Conservation (phyloP, 2,329 filamentous ascomycete species). For the Apiospora arundinis region DNA sequence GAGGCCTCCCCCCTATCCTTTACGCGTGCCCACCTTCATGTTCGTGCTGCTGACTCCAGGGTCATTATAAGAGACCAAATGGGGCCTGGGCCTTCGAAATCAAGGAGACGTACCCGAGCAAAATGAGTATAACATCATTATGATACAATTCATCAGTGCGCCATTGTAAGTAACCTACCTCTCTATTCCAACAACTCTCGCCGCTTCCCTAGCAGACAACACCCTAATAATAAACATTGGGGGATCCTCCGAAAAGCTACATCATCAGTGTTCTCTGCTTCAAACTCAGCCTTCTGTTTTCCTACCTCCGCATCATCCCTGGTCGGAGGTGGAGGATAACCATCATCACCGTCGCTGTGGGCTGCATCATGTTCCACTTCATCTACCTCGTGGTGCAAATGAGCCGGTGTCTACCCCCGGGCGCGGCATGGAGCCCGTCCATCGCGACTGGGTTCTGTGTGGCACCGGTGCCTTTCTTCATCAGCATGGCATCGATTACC, state of each 20-base stretch:
- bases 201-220: no score
- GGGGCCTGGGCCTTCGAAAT: constrained; percentile 46
- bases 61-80: constrained; percentile 45
- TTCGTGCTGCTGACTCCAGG: not conserved
- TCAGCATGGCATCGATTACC: constrained; percentile 46
- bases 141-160: constrained; percentile 49
- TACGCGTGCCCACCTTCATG: not conserved
- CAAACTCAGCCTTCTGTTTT: constrained; percentile 52
- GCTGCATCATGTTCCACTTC: constrained; percentile 47
- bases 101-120: constrained; percentile 44
- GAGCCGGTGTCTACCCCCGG: constrained; percentile 44
- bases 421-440: constrained; percentile 47
- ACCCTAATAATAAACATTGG: no score
- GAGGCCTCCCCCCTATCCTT: constrained; percentile 25
- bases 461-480: constrained; percentile 49
- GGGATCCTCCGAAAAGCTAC: constrained; percentile 35
- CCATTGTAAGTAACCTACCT: constrained; percentile 43
- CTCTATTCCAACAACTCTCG: not conserved
- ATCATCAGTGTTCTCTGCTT: constrained; percentile 51
- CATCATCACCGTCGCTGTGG: constrained; percentile 43
- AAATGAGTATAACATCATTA: constrained; percentile 46
- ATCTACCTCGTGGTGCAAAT: constrained; percentile 44
- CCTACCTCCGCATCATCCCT: constrained; percentile 54
- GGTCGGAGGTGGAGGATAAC: constrained; percentile 41
- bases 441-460: constrained; percentile 47